Conservation (phyloP, 257 asterid species). For the Solanum raphanifolium region DNA sequence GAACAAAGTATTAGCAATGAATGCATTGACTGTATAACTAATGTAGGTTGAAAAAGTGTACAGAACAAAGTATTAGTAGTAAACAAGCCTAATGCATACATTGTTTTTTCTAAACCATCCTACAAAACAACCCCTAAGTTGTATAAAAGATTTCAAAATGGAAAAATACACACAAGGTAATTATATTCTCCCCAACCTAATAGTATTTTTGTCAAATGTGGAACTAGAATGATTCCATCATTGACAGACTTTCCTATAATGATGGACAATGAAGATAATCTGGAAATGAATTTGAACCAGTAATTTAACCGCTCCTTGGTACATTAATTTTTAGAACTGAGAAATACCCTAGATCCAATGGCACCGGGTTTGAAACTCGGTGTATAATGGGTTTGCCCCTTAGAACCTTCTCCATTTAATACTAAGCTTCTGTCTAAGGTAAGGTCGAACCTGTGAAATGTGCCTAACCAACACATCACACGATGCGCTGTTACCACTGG, state of each 20-base stretch:
- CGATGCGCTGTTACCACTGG: background rate
- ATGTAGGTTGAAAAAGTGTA: background rate
- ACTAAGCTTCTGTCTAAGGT: background rate
- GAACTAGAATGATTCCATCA: background rate
- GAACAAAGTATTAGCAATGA: background rate
- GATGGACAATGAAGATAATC: background rate
- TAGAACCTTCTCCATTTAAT: background rate
- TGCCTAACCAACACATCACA: background rate
- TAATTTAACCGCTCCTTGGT: background rate
- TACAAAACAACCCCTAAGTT: background rate
- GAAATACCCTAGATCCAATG: background rate
- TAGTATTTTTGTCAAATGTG: background rate
- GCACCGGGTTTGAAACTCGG: background rate
- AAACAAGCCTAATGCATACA: background rate
- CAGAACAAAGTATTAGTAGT: background rate
- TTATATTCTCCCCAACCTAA: background rate
- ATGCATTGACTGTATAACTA: background rate
- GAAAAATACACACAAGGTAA: background rate
- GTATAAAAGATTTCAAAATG: background rate
- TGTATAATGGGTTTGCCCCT: background rate
- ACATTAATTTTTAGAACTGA: background rate
- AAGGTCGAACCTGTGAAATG: background rate
- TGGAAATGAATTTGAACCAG: background rate
- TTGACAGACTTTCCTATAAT: background rate
- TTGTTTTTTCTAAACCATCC: background rate